Base-by-base conservation (phyloP, 257 asterid genomes). In the Gardenia jasminoides region DNA sequence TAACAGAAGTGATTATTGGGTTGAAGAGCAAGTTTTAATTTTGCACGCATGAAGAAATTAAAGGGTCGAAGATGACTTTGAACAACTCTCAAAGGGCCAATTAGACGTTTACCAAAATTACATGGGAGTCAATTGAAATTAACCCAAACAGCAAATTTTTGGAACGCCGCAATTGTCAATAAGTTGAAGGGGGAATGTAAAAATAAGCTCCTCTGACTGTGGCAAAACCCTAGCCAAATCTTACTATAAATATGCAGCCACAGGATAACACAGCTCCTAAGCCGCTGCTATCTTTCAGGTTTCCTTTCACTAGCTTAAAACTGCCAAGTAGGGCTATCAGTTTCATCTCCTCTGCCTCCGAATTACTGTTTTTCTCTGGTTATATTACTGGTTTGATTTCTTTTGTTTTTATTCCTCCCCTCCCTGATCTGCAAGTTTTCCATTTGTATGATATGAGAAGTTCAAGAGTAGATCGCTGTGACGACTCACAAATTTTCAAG, bases 401-500 rank as follows among this genome's bases (percentile, higher is more conserved):
- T 17, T 52, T 1, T 2, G 4, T 52, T 1, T 52, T 52, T 58
- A 7, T 1, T 58, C 2, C n/a, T n/a, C n/a, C n/a, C n/a, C n/a
- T n/a, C n/a, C n/a, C n/a, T n/a, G n/a, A n/a, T n/a, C 4, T 36
- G 4, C 4, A 28, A 11, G 17, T 26, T 62, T 62, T 62, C 11
- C 9, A 24, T 7, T n/a, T 24, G 7, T 19, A 5, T 36, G 41
- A 3, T 17, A 22, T 58, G 2, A 58, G 11, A 8, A 58, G 24
- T 7, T 22, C 10, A 10, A 1, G 52, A 0, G 39, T 7, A 43
- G 77, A 78, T 90, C 87, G 91, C 93, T 9, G 81, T 92, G 94
- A 92, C 84, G 94, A 92, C 94, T 88, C 67, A 47, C 76, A 83
- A 83, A 82, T 59, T 76, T 90, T 92, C 97, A 92, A 92, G 96